A percentile compares a stretch with the other conserved stretches of the same genome.
These are phyloP conservation scores for Starmerella floricola DNA, from an alignment of 805 yeast genomes.

Conservation along the genomic window DNA sequence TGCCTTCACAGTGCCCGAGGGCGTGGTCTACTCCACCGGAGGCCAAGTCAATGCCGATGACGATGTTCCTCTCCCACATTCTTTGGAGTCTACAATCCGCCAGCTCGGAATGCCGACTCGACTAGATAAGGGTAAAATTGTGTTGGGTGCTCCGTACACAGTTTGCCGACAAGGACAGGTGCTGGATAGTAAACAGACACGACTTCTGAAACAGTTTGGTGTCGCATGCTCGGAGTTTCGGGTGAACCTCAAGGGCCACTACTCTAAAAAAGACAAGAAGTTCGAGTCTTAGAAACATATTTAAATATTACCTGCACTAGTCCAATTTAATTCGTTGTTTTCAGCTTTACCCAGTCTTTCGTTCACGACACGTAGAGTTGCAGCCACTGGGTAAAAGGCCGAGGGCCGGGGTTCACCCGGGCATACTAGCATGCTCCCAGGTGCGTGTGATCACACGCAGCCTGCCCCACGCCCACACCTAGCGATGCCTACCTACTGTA, in stretches of 20 bases:
- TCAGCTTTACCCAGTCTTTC: too few species aligned
- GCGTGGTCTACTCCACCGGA: constrained; percentile 87
- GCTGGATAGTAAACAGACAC: constrained; percentile 81
- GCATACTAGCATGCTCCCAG: too few species aligned
- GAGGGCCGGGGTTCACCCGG: too few species aligned
- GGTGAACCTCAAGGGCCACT: constrained; percentile 67
- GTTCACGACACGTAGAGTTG: too few species aligned
- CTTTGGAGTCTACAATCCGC: constrained; percentile 86
- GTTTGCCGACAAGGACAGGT: constrained; percentile 73
- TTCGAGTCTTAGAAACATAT: background rate
- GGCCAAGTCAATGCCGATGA: constrained; percentile 84
- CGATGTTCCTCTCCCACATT: constrained; percentile 93
- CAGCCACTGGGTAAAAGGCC: too few species aligned
- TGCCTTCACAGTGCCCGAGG: constrained; percentile 75
- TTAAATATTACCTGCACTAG: background rate
- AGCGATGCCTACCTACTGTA: too few species aligned
- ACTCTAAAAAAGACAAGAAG: constrained; percentile 37
- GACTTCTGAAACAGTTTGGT: constrained; percentile 88
- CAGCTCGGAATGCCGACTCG: constrained; percentile 84
- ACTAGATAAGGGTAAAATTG: constrained; percentile 78
- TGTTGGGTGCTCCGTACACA: constrained; percentile 57
- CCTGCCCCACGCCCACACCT: too few species aligned
- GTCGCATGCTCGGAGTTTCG: constrained; percentile 86
- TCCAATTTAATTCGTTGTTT: background rate
- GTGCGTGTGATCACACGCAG: too few species aligned